These are phyloP conservation scores for Fusarium keratoplasticum DNA, from an alignment of 2,329 filamentous ascomycete genomes.

Conservation along the genomic window DNA sequence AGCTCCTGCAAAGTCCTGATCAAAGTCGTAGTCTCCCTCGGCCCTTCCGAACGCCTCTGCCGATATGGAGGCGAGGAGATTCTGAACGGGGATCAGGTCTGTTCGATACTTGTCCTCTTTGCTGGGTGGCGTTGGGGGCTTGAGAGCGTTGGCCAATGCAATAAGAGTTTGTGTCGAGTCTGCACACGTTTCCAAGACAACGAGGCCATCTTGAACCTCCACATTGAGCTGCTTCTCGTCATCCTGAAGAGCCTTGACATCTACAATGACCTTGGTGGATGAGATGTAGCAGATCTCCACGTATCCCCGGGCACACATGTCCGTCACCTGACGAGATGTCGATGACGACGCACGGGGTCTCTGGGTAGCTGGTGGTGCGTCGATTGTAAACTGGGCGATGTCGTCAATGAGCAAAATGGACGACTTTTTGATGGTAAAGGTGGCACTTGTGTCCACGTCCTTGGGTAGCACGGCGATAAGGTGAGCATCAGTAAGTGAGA, in stretches of 20 bases:
- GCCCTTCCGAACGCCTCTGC: conserved; percentile 81
- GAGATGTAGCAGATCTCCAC: conserved; percentile 91
- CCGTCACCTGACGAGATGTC: conserved; percentile 62
- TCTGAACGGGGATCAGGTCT: conserved; percentile 84
- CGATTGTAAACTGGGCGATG: conserved; percentile 52
- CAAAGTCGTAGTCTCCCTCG: conserved; percentile 71
- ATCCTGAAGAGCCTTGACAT: conserved; percentile 65
- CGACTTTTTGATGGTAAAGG: conserved; percentile 80
- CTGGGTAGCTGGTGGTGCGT: conserved; percentile 21
- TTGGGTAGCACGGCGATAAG: conserved; percentile 76
- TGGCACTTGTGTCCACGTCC: conserved; percentile 71
- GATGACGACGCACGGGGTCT: conserved; percentile 50
- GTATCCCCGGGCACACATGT: conserved; percentile 76
- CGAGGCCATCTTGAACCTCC: conserved; percentile 84
- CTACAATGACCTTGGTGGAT: conserved; percentile 77
- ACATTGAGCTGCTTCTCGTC: conserved; percentile 78
- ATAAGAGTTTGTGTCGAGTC: conserved; percentile 97
- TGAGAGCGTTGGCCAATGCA: conserved; percentile 79
- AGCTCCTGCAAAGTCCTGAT: conserved; percentile 70
- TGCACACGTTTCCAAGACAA: conserved; percentile 94
- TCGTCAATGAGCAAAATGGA: conserved; percentile 88
- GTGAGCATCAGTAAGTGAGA: conserved; percentile 83
- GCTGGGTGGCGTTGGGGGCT: conserved; percentile 84
- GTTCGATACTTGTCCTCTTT: conserved; percentile 89
- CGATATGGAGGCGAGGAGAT: conserved; percentile 90